Percentiles rank a stretch among this genome's conserved stretches.
Conservation (phyloP, 2,329 filamentous ascomycete species). For the Pseudogymnoascus sp. region DNA sequence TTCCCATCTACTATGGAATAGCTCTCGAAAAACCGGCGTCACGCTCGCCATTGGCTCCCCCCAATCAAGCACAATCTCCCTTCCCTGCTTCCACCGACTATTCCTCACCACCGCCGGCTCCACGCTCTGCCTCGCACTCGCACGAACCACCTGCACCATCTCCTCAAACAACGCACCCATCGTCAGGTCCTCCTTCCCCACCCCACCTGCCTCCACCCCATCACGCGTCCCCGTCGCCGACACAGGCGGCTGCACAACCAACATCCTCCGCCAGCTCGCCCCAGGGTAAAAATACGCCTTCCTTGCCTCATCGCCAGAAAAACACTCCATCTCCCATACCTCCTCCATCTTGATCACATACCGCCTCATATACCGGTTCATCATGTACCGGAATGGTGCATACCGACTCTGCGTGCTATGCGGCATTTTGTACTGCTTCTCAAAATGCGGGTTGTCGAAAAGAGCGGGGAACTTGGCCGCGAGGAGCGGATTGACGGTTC, state of each 20-base stretch:
- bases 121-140: neutral
- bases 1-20: neutral
- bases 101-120: slow-evolving; percentile 3
- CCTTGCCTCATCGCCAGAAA: neutral
- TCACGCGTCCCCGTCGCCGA: neutral
- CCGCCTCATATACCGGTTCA: neutral
- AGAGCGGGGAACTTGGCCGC: neutral
- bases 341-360: slow-evolving; percentile 1
- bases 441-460: neutral
- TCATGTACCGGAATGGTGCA: neutral
- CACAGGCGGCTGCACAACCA: slow-evolving; percentile 7
- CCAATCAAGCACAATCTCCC: slow-evolving; percentile 4
- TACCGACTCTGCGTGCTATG: neutral
- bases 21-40: neutral
- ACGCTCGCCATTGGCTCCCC: neutral
- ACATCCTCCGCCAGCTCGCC: neutral
- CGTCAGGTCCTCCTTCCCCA: neutral
- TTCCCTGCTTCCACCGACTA: neutral
- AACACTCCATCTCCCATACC: slow-evolving; percentile 4
- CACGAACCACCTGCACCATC: neutral
- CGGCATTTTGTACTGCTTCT: neutral
- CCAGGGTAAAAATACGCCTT: neutral
- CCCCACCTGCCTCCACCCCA: neutral
- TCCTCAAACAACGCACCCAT: slow-evolving; percentile 1
- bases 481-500: neutral